phyloP scores from a whole-genome alignment of 208 protist genomes.

The Trypanosoma platydactyli region DNA sequence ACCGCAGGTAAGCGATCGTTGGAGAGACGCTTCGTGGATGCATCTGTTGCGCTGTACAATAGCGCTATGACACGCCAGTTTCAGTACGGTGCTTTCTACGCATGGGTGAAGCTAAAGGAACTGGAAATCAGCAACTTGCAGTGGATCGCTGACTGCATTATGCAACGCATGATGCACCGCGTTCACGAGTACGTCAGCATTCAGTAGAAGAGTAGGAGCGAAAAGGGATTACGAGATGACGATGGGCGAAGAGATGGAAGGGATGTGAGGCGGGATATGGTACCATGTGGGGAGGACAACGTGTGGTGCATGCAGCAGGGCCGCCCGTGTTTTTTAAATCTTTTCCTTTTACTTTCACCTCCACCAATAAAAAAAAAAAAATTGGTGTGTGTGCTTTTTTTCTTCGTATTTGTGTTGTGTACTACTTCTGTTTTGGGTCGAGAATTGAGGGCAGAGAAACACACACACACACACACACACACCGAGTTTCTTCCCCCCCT shows the following conservation, averaged over 20 bases:
- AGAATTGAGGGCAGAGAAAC: too few species aligned
- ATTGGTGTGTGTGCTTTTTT: conserved; percentile 18
- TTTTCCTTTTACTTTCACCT: too few species aligned
- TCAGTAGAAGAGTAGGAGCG: conserved; percentile 19
- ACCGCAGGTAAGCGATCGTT: conserved; percentile 59
- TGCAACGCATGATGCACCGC: conserved; percentile 86
- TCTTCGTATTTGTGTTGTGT: conserved; percentile 20
- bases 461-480: too few species aligned
- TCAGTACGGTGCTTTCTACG: conserved; percentile 93
- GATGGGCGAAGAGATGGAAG: not conserved
- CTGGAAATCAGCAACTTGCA: conserved; percentile 92
- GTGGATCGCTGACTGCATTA: conserved; percentile 93
- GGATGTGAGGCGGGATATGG: not conserved
- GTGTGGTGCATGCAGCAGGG: too few species aligned
- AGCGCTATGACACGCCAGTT: conserved; percentile 88
- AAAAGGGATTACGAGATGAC: conserved; percentile 12
- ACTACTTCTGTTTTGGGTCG: conserved; percentile 7
- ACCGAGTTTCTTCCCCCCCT: too few species aligned
- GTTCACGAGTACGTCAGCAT: conserved; percentile 88
- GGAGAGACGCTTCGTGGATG: conserved; percentile 88
- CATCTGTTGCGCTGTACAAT: conserved; percentile 81
- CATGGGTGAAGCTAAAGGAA: conserved; percentile 93
- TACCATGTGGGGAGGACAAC: too few species aligned
- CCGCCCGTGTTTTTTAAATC: too few species aligned
- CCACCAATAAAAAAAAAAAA: not conserved